Percentiles rank a stretch among this genome's conserved stretches.
These are phyloP conservation scores for Chrysopogon serrulatus DNA, from an alignment of 176 grass and related monocot genomes.

Conservation along the genomic window DNA sequence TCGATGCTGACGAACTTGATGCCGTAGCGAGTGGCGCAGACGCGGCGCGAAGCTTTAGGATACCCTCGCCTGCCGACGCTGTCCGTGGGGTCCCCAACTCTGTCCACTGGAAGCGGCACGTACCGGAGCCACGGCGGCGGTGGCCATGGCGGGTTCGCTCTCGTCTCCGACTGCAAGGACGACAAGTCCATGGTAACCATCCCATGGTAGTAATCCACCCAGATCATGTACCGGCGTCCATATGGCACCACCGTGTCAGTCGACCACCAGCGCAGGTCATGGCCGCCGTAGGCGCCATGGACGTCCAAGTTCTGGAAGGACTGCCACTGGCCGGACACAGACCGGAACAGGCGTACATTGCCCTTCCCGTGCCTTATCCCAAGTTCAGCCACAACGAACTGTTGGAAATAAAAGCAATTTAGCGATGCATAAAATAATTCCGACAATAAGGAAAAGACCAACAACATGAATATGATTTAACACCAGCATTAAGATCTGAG, in stretches of 20 bases:
- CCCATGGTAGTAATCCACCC: background rate
- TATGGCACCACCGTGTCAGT: background rate
- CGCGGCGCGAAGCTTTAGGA: background rate
- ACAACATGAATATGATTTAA: too few relatives aligned
- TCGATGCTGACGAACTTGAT: background rate
- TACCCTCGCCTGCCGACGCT: background rate
- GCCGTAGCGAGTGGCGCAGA: background rate
- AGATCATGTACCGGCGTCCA: background rate
- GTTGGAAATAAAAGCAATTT: too few relatives aligned
- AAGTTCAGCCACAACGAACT: background rate
- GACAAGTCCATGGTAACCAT: background rate
- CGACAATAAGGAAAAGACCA: too few relatives aligned
- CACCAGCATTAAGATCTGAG: too few relatives aligned
- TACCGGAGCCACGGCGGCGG: background rate
- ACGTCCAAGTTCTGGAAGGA: background rate
- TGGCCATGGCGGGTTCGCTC: too few relatives aligned
- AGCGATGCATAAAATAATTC: too few relatives aligned
- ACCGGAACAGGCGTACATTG: background rate
- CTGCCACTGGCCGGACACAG: background rate
- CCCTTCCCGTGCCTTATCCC: too few relatives aligned
- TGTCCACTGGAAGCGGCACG: background rate
- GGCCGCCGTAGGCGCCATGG: background rate
- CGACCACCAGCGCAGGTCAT: background rate
- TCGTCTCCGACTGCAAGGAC: background rate
- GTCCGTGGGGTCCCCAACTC: background rate